Evolutionary conservation across 352 stramenopile genomes (phyloP).

Genomic region (Stramenopiles sp.): DNA sequence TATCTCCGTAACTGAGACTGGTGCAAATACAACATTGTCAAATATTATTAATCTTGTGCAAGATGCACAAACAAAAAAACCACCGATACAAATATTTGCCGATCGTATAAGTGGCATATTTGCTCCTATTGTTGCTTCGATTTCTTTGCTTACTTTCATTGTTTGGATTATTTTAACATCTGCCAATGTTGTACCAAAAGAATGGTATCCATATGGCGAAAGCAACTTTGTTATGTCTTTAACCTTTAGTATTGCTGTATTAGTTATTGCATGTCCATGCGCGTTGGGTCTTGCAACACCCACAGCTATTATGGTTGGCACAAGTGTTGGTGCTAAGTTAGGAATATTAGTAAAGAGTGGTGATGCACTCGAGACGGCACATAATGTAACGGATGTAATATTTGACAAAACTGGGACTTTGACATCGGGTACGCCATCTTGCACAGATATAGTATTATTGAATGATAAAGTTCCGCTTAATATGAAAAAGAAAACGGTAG

Average conservation of each 20-base stretch:
- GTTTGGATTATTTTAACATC: conserved; percentile 68
- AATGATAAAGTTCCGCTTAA: not conserved
- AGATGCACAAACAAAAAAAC: conserved; percentile 87
- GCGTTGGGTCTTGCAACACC: conserved; percentile 93
- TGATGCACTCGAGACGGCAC: conserved; percentile 61
- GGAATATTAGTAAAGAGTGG: conserved; percentile 97
- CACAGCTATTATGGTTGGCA: conserved; percentile 94
- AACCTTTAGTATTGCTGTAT: conserved; percentile 85
- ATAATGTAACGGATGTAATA: conserved; percentile 78
- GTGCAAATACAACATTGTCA: conserved; percentile 72
- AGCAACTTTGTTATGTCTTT: conserved; percentile 69
- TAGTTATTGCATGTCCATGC: conserved; percentile 97
- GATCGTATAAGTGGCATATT: conserved; percentile 76
- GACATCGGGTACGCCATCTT: conserved; percentile 56
- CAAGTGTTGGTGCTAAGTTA: conserved; percentile 78
- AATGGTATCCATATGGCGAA: conserved; percentile 10
- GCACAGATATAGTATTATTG: not conserved
- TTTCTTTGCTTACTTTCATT: conserved; percentile 80
- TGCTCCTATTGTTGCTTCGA: conserved; percentile 72
- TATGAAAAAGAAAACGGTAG: no score
- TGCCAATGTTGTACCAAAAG: conserved; percentile 32
- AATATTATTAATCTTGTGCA: conserved; percentile 97
- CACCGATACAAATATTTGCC: conserved; percentile 88
- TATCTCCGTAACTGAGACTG: conserved; percentile 72
- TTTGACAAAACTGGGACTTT: conserved; percentile 99